A percentile compares a stretch with the other conserved stretches of the same genome.
phyloP scores from a whole-genome alignment of 1,139 yeast species.

The Martiniozyma asiatica region DNA sequence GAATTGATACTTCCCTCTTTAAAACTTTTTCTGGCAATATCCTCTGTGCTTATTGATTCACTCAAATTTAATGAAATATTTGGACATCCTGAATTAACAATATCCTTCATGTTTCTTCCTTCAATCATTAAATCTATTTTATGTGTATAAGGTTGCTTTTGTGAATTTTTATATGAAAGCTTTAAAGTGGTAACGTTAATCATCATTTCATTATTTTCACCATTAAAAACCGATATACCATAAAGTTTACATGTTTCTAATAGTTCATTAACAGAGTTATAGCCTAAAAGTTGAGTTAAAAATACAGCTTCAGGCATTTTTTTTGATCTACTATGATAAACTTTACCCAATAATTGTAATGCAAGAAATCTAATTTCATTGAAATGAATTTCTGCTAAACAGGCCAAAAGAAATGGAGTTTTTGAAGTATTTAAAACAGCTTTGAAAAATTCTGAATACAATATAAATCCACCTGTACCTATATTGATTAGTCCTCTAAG shows the following conservation, averaged over 20 bases:
- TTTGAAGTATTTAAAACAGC: conserved; percentile 28
- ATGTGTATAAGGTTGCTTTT: conserved; percentile 43
- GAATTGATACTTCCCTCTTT: conserved; percentile 10
- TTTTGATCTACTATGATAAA: conserved; percentile 62
- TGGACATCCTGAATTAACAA: conserved; percentile 27
- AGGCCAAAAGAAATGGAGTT: conserved; percentile 63
- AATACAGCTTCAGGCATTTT: conserved; percentile 40
- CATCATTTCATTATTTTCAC: conserved; percentile 28
- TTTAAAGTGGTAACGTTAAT: conserved; percentile 34
- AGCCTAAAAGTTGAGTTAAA: conserved; percentile 47
- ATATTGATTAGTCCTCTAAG: conserved; percentile 57
- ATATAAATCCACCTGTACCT: conserved; percentile 51
- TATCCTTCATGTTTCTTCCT: conserved; percentile 14
- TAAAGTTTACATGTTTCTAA: conserved; percentile 50
- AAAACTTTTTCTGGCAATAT: conserved; percentile 14
- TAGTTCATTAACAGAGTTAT: conserved; percentile 45
- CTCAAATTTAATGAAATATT: conserved; percentile 17
- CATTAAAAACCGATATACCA: conserved; percentile 37
- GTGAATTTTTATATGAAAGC: conserved; percentile 31
- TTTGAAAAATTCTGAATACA: conserved; percentile 57
- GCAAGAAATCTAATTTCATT: conserved; percentile 73
- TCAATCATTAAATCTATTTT: conserved; percentile 40
- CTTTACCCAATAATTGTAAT: conserved; percentile 50
- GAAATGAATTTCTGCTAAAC: conserved; percentile 70
- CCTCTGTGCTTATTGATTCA: conserved; percentile 11